Percentiles rank a stretch among this genome's conserved stretches.
Evolutionary conservation across 805 yeast species (phyloP).

Genomic region (Hagleromyces aurorensis): DNA sequence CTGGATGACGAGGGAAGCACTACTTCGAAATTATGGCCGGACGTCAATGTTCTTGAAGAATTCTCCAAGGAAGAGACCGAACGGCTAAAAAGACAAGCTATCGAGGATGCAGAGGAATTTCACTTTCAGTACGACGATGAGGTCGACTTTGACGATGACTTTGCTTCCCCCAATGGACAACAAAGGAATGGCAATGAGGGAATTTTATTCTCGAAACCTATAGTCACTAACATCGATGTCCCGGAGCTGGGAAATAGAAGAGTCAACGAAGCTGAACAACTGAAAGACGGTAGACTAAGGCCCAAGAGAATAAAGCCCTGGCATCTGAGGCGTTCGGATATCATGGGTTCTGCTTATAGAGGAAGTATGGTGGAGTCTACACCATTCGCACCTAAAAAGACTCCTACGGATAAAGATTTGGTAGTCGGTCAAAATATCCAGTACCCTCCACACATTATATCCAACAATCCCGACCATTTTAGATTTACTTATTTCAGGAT

Average conservation of each 20-base stretch:
- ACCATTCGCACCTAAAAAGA: slow-evolving; percentile 9
- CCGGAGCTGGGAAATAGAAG: slow-evolving; percentile 36
- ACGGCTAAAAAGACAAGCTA: slow-evolving; percentile 37
- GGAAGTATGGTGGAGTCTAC: too few relatives aligned
- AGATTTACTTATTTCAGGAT: slow-evolving; percentile 91
- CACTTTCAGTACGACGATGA: slow-evolving; percentile 32
- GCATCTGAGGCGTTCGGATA: slow-evolving; percentile 35
- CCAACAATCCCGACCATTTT: slow-evolving; percentile 46
- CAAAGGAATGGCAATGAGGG: slow-evolving; percentile 16
- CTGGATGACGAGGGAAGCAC: slow-evolving; percentile 41
- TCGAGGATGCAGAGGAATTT: slow-evolving; percentile 33
- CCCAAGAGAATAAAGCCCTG: slow-evolving; percentile 74
- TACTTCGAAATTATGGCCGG: slow-evolving; percentile 65
- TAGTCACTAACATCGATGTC: slow-evolving; percentile 37
- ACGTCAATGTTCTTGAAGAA: slow-evolving; percentile 63
- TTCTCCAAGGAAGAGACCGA: slow-evolving; percentile 63
- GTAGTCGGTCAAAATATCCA: slow-evolving; percentile 30
- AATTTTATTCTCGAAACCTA: slow-evolving; percentile 36
- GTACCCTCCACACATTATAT: slow-evolving; percentile 39
- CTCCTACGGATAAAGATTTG: slow-evolving; percentile 9
- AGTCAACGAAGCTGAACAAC: slow-evolving; percentile 48
- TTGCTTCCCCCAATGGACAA: slow-evolving; percentile 9
- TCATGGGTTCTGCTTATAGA: slow-evolving; percentile 6
- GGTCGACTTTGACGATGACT: slow-evolving; percentile 21
- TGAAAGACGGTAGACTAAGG: slow-evolving; percentile 54